A percentile compares a stretch with the other conserved stretches of the same genome.
These are phyloP conservation scores for Puya raimondii DNA, from an alignment of 176 grass and related monocot species.

Conservation along the genomic window DNA sequence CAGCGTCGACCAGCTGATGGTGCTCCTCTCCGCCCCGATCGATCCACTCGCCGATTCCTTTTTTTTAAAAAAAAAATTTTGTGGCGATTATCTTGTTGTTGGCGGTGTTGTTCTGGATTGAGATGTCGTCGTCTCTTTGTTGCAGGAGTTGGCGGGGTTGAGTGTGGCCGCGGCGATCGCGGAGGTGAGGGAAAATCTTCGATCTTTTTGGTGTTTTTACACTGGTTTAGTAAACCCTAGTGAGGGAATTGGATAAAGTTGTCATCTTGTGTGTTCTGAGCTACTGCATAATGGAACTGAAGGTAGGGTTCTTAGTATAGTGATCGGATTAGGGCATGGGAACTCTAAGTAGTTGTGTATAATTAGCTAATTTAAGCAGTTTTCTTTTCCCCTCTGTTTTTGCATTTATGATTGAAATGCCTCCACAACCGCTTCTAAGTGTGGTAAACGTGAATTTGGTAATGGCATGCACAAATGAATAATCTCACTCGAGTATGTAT, in stretches of 20 bases:
- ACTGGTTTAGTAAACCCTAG: not conserved
- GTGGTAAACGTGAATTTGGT: too few relatives aligned
- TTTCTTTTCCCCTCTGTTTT: too few relatives aligned
- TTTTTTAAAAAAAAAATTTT: too few relatives aligned
- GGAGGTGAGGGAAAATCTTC: slow-evolving; percentile 36
- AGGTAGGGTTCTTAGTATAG: not conserved
- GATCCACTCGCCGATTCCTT: not conserved
- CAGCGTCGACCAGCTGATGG: slow-evolving; percentile 92
- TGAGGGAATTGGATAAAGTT: not conserved
- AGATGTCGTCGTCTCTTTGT: not conserved
- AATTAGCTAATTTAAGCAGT: too few relatives aligned
- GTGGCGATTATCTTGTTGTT: not conserved
- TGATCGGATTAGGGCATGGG: not conserved
- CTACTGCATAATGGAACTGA: not conserved
- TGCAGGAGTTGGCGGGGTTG: slow-evolving; percentile 80
- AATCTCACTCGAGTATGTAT: too few relatives aligned
- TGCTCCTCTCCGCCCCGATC: not conserved
- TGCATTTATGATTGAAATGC: too few relatives aligned
- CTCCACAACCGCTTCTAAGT: too few relatives aligned
- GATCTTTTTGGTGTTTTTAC: not conserved
- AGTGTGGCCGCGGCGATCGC: slow-evolving; percentile 57
- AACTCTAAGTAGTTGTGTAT: too few relatives aligned
- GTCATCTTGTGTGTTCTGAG: too few relatives aligned
- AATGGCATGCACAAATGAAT: too few relatives aligned
- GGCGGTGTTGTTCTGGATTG: not conserved